phyloP scores from a whole-genome alignment of 768 basidiomycete genomes.

The Tulasnella sp. region DNA sequence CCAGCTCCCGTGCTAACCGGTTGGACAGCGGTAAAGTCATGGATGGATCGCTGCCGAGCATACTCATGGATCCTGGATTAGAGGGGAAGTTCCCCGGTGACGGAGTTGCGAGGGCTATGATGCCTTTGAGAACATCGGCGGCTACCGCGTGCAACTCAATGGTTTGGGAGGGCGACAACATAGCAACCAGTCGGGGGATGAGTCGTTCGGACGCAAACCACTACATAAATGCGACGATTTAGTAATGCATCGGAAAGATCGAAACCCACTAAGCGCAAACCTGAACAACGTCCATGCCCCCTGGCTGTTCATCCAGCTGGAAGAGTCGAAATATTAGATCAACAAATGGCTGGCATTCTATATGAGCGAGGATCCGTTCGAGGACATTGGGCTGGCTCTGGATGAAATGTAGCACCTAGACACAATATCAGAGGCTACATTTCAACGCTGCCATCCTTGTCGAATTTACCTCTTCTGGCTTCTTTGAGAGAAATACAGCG shows the following conservation, averaged over 20 bases:
- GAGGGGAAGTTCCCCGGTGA: slow-evolving; percentile 57
- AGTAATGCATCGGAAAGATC: slow-evolving; percentile 28
- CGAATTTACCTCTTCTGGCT: slow-evolving; percentile 51
- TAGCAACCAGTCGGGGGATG: slow-evolving; percentile 66
- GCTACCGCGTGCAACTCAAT: slow-evolving; percentile 75
- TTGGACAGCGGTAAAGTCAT: slow-evolving; percentile 61
- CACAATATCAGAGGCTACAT: slow-evolving; percentile 9
- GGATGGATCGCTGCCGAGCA: slow-evolving; percentile 21
- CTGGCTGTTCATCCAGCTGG: slow-evolving; percentile 76
- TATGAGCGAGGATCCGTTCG: slow-evolving; percentile 69
- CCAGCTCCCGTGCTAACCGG: slow-evolving; percentile 80
- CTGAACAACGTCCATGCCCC: slow-evolving; percentile 74
- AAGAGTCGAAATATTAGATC: slow-evolving; percentile 87
- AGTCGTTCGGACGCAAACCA: slow-evolving; percentile 83
- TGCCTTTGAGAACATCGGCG: slow-evolving; percentile 84
- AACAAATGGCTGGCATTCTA: slow-evolving; percentile 83
- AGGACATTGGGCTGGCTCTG: slow-evolving; percentile 71
- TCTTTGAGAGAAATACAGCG: slow-evolving; percentile 75
- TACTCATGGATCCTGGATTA: slow-evolving; percentile 55
- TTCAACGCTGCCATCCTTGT: neutral
- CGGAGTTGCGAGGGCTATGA: slow-evolving; percentile 88
- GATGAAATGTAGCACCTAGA: slow-evolving; percentile 86
- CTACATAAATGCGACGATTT: slow-evolving; percentile 31
- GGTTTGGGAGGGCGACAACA: slow-evolving; percentile 68
- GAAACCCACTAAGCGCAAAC: slow-evolving; percentile 41